Evolutionary conservation across 31 red algal species (phyloP).

Genomic region (Asparagopsis taxiformis): DNA sequence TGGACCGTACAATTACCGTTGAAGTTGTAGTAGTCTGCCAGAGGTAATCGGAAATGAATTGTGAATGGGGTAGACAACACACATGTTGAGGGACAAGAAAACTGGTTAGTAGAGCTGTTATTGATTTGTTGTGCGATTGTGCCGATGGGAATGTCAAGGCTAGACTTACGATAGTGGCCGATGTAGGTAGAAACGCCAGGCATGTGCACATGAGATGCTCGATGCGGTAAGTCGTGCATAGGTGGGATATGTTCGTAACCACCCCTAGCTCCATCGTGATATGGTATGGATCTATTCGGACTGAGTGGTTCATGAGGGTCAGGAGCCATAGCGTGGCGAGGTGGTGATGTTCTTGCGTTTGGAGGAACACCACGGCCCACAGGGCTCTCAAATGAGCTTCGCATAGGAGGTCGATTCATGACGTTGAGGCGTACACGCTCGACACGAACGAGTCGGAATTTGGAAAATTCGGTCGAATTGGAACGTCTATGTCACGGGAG

Average conservation of each 20-base stretch:
- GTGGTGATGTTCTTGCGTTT: background rate
- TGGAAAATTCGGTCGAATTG: too few species aligned
- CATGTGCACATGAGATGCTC: slow-evolving; percentile 26
- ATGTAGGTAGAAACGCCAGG: slow-evolving; percentile 38
- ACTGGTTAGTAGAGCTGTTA: too few species aligned
- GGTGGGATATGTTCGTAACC: background rate
- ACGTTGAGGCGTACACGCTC: background rate
- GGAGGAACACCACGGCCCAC: background rate
- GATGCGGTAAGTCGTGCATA: slow-evolving; percentile 10
- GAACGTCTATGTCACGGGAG: background rate
- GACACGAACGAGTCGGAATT: too few species aligned
- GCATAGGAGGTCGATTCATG: background rate
- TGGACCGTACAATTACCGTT: slow-evolving; percentile 41
- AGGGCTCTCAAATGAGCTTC: background rate
- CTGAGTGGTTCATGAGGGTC: background rate
- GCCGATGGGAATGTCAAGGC: background rate
- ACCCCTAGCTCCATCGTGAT: background rate
- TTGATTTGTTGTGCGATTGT: too few species aligned
- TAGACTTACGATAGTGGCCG: slow-evolving; percentile 34
- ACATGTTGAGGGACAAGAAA: background rate
- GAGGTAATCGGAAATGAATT: background rate
- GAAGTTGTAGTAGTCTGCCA: slow-evolving; percentile 45
- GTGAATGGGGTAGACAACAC: background rate
- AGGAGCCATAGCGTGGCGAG: background rate
- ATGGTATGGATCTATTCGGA: background rate